Base-by-base conservation (phyloP, 2,329 filamentous ascomycete genomes). In the Penicillium sp. region DNA sequence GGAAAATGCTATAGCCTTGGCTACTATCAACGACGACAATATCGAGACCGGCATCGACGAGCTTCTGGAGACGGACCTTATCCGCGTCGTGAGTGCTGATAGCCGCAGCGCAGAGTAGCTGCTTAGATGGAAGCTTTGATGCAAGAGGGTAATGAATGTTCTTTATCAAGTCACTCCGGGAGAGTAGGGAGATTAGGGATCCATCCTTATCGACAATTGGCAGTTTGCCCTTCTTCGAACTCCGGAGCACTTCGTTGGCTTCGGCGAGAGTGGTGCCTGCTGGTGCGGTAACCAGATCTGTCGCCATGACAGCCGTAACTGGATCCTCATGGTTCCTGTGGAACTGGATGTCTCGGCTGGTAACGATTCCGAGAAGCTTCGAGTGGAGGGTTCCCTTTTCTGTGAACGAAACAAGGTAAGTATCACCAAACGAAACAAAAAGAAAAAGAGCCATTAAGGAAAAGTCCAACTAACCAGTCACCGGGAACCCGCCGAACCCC, bases 181-280 rank as follows among this genome's bases (percentile, higher is more conserved):
- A 92, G 73, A 97, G 88, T 81, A 96, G 88, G 65, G 94, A 97
- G 60, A 96, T 85, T 45, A 96, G 83, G 79, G 96, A 95, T 71
- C 87, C 88, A 48, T 87, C 78, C 69, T 85, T 81, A 76, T 97
- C 92, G 48, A 96, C 88, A 60, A 96, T 96, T 59, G 92, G 92
- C 56, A 97, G 86, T 82, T 97, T 97, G 78, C 94, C 94, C 84
- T 99, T 99, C 85, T 96, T 97, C 59, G 93, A 97, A 78, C 90
- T 87, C 72, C 90, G 89, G 49, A 99, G 86, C 64, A 97, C 93
- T 66, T 86, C 86, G 80, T 99, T 99, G 71, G 94, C 94, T 77
- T 97, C 91, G 63, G 82, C 75, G 30, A 99, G 84, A 53, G 86
- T 90, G 62, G 96, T 90, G 54, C 93, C 93, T 65, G 88, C 81